phyloP scores from a whole-genome alignment of 2,329 filamentous ascomycete species.

The Magnaporthiopsis poae region DNA sequence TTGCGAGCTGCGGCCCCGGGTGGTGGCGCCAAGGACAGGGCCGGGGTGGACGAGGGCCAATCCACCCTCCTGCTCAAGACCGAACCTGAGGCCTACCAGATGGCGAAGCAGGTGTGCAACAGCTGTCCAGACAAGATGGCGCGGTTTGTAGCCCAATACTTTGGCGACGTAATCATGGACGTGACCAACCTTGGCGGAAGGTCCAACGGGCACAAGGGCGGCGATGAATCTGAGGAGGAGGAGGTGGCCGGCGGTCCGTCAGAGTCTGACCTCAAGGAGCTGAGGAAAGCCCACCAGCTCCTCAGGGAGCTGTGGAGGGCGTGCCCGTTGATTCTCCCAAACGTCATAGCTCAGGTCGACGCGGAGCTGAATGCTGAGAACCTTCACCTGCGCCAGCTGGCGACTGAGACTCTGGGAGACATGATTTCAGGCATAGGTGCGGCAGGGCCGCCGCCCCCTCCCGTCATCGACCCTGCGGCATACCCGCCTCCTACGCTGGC shows the following conservation, averaged over 20 bases:
- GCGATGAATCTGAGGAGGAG: conserved; percentile 56
- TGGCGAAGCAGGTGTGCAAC: conserved; percentile 91
- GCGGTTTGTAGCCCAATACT: conserved; percentile 87
- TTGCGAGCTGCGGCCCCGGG: conserved; percentile 70
- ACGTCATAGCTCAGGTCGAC: conserved; percentile 88
- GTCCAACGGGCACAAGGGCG: conserved; percentile 47
- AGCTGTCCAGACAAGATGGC: conserved; percentile 87
- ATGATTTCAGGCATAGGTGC: conserved; percentile 90
- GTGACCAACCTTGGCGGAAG: conserved; percentile 54
- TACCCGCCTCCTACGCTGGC: conserved; percentile 68
- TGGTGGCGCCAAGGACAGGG: conserved; percentile 46
- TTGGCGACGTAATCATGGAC: conserved; percentile 91
- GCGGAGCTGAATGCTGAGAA: conserved; percentile 87
- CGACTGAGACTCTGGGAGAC: conserved; percentile 88
- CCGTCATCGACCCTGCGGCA: conserved; percentile 65
- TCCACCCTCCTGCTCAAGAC: conserved; percentile 77
- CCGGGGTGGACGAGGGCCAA: conserved; percentile 61
- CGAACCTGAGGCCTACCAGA: conserved; percentile 84
- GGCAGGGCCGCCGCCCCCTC: conserved; percentile 68
- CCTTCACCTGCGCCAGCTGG: conserved; percentile 71
- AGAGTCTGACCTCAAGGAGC: conserved; percentile 75
- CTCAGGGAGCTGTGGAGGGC: conserved; percentile 91
- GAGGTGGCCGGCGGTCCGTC: conserved; percentile 52
- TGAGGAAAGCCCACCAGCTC: conserved; percentile 79
- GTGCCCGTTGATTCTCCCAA: conserved; percentile 75